phyloP scores from a whole-genome alignment of 2,329 filamentous ascomycete genomes.

The Alternaria infectoria region DNA sequence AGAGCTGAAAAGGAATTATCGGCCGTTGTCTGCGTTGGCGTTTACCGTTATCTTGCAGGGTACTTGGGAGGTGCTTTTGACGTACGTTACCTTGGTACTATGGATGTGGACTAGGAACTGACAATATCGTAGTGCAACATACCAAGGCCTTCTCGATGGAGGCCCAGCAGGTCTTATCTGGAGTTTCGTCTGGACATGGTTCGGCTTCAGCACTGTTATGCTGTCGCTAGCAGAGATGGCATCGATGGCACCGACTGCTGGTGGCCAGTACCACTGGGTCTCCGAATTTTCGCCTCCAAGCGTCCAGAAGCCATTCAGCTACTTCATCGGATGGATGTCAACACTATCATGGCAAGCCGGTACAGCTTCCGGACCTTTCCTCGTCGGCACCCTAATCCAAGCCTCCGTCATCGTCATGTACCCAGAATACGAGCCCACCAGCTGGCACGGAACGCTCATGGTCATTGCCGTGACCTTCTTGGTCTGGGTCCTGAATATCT shows the following conservation, averaged over 20 bases:
- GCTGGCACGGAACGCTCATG: conserved; percentile 59
- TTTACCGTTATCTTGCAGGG: conserved; percentile 44
- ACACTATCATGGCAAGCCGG: conserved; percentile 59
- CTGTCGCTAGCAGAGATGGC: conserved; percentile 45
- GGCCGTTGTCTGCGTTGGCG: conserved; percentile 39
- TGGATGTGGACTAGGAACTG: background rate
- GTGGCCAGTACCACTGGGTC: conserved; percentile 47
- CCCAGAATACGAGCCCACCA: conserved; percentile 49
- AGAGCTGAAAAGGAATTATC: conserved; percentile 44
- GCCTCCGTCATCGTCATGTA: conserved; percentile 51
- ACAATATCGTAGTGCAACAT: conserved; percentile 27
- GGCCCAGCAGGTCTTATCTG: conserved; percentile 43
- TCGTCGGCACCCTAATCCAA: conserved; percentile 58
- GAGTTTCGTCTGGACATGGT: conserved; percentile 45
- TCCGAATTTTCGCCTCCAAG: conserved; percentile 41
- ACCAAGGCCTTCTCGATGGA: conserved; percentile 39
- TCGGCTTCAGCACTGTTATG: conserved; percentile 41
- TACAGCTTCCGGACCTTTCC: conserved; percentile 55
- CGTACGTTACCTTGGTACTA: conserved; percentile 16
- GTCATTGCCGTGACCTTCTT: conserved; percentile 55
- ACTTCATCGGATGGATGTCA: conserved; percentile 55
- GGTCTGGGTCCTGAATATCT: conserved; percentile 52
- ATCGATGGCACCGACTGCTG: conserved; percentile 44
- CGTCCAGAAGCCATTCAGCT: conserved; percentile 36
- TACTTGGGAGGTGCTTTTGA: conserved; percentile 44